A percentile compares a stretch with the other conserved stretches of the same genome.
Evolutionary conservation across 768 basidiomycete species (phyloP).

Genomic region (Auricularia sp.): DNA sequence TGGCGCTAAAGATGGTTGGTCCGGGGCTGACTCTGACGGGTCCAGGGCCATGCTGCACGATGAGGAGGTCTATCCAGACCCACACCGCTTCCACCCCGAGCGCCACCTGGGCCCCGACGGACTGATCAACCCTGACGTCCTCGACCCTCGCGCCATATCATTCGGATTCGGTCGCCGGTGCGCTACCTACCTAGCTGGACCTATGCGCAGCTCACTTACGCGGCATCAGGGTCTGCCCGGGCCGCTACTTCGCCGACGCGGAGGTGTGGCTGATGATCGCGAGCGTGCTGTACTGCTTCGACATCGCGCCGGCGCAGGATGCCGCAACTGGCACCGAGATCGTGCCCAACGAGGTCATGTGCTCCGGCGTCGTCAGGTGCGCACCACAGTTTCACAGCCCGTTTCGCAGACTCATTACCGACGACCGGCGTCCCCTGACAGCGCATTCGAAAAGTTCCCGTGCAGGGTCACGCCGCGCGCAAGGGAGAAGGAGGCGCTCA

Average conservation of each 20-base stretch:
- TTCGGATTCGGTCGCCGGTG: neutral
- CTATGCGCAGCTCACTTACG: neutral
- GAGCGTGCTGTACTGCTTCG: constrained; percentile 11
- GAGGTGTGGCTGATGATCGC: constrained; percentile 10
- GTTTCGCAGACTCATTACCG: too few relatives aligned
- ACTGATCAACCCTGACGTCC: neutral
- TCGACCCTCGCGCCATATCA: neutral
- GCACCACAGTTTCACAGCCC: neutral
- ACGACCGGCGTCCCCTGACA: too few relatives aligned
- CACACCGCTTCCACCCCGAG: constrained; percentile 43
- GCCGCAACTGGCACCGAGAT: neutral
- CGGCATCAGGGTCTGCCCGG: constrained; percentile 10
- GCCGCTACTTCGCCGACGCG: constrained; percentile 8
- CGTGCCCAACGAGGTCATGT: neutral
- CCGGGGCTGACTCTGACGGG: too few relatives aligned
- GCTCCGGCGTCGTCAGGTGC: neutral
- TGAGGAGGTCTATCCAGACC: constrained; percentile 35
- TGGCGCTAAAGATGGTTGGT: too few relatives aligned
- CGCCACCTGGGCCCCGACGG: constrained; percentile 28
- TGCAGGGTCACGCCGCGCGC: too few relatives aligned
- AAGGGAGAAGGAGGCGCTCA: too few relatives aligned
- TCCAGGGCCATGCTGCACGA: constrained; percentile 32
- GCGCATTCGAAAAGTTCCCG: too few relatives aligned
- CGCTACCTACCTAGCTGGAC: neutral
- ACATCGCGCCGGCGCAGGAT: constrained; percentile 7